Conservation (phyloP, 2,329 filamentous ascomycete species). For the Neofusicoccum sp. region DNA sequence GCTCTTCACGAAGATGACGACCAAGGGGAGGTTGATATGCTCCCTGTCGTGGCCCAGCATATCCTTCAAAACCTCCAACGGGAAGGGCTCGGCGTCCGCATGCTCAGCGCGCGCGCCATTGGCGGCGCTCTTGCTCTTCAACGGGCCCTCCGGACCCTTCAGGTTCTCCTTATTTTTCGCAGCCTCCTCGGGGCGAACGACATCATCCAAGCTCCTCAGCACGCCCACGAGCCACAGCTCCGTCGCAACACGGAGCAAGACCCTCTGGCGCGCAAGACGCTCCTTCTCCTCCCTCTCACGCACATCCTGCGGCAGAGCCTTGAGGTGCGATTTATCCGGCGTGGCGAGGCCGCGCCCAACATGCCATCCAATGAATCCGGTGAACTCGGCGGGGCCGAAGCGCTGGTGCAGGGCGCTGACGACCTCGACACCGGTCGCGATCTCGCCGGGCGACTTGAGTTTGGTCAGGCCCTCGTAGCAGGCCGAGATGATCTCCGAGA, state of each 20-base stretch:
- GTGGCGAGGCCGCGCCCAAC: constrained; percentile 88
- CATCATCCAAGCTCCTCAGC: constrained; percentile 76
- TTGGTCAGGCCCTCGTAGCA: constrained; percentile 93
- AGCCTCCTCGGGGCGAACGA: constrained; percentile 66
- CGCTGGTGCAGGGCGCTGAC: constrained; percentile 94
- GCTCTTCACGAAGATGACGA: constrained; percentile 93
- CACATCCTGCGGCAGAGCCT: constrained; percentile 75
- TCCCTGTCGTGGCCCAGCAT: constrained; percentile 91
- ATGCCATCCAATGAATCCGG: constrained; percentile 88
- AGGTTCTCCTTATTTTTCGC: constrained; percentile 60
- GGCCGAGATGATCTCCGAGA: constrained; percentile 94
- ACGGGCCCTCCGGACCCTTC: constrained; percentile 55
- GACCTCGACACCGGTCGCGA: constrained; percentile 88
- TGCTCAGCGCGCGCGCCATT: constrained; percentile 59
- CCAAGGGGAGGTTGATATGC: constrained; percentile 84
- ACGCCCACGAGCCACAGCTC: constrained; percentile 95
- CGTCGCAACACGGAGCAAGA: constrained; percentile 85
- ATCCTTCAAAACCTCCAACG: constrained; percentile 96
- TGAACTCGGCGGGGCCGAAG: constrained; percentile 89
- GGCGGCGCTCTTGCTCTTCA: constrained; percentile 66
- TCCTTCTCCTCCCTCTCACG: constrained; percentile 97
- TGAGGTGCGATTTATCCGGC: constrained; percentile 82
- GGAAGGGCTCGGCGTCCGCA: constrained; percentile 84
- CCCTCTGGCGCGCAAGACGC: constrained; percentile 79
- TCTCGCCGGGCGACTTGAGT: constrained; percentile 88